Conservation (phyloP, 352 stramenopile genomes). For the Blastocystis sp. region DNA sequence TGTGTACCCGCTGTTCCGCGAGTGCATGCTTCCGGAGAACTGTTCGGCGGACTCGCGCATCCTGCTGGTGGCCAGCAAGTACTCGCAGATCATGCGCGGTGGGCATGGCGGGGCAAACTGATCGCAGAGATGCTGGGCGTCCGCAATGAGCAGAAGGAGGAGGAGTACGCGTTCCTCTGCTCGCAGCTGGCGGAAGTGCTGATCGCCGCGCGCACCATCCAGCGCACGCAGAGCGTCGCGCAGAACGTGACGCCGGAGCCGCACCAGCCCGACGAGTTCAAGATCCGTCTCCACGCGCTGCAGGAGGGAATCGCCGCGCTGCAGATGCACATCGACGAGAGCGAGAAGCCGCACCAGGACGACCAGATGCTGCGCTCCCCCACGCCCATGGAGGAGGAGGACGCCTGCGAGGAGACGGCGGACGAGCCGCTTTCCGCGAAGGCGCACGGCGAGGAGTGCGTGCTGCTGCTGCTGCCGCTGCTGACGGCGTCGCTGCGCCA, state of each 20-base stretch:
- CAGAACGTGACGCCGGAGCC: neutral
- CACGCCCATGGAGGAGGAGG: neutral
- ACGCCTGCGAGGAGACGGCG: neutral
- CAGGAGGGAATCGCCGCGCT: conserved; percentile 49
- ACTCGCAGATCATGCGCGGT: conserved; percentile 28
- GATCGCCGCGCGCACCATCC: neutral
- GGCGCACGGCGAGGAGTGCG: conserved; percentile 15
- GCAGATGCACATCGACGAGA: conserved; percentile 37
- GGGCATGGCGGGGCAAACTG: neutral
- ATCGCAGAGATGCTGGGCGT: conserved; percentile 46
- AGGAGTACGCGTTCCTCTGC: neutral
- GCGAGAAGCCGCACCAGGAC: neutral
- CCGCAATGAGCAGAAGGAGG: neutral
- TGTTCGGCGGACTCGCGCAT: conserved; percentile 44
- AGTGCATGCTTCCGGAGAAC: conserved; percentile 45
- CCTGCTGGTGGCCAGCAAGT: neutral
- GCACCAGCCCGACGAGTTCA: neutral
- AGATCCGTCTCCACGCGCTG: neutral
- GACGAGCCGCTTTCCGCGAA: neutral
- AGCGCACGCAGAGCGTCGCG: neutral
- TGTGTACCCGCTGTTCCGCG: conserved; percentile 55
- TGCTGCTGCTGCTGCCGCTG: conserved; percentile 52
- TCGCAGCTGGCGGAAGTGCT: neutral
- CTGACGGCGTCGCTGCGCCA: conserved; percentile 43
- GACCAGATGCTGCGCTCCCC: neutral